Base-by-base conservation (phyloP, 352 stramenopile species). In the Globisporangium apiculatum region DNA sequence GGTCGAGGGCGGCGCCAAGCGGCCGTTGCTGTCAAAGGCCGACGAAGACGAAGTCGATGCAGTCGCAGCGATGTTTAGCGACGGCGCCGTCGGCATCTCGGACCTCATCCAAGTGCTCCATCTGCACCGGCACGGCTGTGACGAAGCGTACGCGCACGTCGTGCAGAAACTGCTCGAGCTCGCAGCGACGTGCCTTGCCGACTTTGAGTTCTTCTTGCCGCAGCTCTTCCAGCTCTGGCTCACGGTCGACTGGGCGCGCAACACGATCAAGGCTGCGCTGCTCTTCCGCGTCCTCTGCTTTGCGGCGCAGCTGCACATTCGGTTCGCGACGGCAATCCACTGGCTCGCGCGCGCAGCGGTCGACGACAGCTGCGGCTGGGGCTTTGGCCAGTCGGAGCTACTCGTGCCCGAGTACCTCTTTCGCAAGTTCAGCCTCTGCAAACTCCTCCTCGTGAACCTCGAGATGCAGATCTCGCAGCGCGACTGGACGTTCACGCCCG, bases 191-290 rank as follows among this genome's bases (percentile, higher is more conserved):
- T 88, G 87, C 57, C 46, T 93, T 45, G 62, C 78, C 9, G 83
- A 93, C 63, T 93, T 93, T 43, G 83, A 93, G 64, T 93, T 93
- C 48, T 93, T 93, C 62, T 50, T 93, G 53, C 83, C 83, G 7
- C 80, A 93, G 58, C 66, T 93, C 47, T 93, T 91, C 60, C 83
- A 93, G 53, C 77, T 91, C 68, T 93, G 83, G 83, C 68, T 90
- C 48, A 89, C 83, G 2, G 77, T 89, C 47, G 81, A 91, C 70
- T 90, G 77, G 73, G 72, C 72, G 2, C 72, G 64, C 43, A 90
- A 91, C 60, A 87, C 72, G 40, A 75, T 88, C 51, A 93, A 93
- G 69, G 78, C 76, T 4, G 82, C 71, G 14, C 69, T 93, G 41
- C 69, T 93, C 15, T 83, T 91, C 48, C 80, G 81, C 40, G 78